phyloP scores from a whole-genome alignment of 2,329 filamentous ascomycete genomes.

The Karstenula rhodostoma region DNA sequence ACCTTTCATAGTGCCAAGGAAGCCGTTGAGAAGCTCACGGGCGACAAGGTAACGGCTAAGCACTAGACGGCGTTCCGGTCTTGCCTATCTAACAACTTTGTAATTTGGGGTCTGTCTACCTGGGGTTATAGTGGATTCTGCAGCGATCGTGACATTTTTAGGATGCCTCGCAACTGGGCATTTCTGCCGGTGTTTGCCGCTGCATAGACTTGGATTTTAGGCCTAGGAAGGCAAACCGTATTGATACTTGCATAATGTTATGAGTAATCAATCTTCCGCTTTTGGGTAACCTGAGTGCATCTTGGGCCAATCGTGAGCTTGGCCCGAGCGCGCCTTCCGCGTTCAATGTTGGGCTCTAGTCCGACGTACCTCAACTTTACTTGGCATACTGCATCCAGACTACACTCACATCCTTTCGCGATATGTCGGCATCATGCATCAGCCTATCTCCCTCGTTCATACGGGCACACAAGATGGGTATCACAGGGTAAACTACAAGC shows the following conservation, averaged over 20 bases:
- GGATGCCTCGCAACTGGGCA: constrained; percentile 8
- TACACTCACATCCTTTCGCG: neutral
- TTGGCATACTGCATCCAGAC: neutral
- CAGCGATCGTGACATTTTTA: constrained; percentile 14
- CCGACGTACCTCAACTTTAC: too few relatives aligned
- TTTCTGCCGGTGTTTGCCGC: neutral
- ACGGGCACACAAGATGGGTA: constrained; percentile 34
- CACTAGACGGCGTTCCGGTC: constrained; percentile 58
- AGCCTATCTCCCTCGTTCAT: constrained; percentile 32
- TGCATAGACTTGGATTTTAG: constrained; percentile 6
- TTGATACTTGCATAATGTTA: constrained; percentile 12
- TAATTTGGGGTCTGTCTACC: constrained; percentile 5
- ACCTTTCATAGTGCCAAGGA: constrained; percentile 65
- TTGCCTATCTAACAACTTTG: constrained; percentile 14
- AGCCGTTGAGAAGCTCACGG: constrained; percentile 70
- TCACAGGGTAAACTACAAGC: constrained; percentile 32
- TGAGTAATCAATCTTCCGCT: neutral
- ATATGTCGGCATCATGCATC: constrained; percentile 23
- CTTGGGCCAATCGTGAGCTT: neutral
- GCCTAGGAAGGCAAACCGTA: neutral
- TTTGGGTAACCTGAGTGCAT: neutral
- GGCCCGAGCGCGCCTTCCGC: constrained; percentile 1
- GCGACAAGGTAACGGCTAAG: constrained; percentile 70
- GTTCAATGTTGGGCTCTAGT: neutral
- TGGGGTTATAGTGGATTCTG: constrained; percentile 12